Base-by-base conservation (phyloP, 1,284 basidiomycete genomes). In the Lentinula novae-zelandiae region DNA sequence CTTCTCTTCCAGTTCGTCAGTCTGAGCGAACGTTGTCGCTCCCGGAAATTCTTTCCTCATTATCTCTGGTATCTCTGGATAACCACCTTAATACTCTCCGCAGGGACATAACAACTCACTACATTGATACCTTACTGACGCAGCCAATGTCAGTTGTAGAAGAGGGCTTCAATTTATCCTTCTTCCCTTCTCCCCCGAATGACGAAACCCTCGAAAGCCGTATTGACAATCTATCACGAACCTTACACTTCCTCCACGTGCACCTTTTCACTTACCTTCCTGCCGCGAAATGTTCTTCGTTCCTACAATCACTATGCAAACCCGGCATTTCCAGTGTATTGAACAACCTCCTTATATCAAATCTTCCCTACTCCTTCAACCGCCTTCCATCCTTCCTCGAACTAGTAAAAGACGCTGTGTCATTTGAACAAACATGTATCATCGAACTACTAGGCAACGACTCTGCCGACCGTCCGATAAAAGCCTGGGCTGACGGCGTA, bases 341-440 rank as follows among this genome's bases (percentile, higher is more conserved):
- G 46, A 80, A 83, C 54, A 78, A 83, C 63, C 71, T 93, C 27
- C 78, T 95, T 22, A 74, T 87, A 42, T 84, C 89, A 0, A 79
- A 80, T 15, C 74, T 94, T 5, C 91, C 92, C 0, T 81, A 83
- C 0, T 80, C 85, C 2, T 78, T 87, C 40, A 73, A 77, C 5
- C 71, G 70, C 1, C 76, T 95, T 0, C 83, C 87, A 1, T 63
- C 74, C 0, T 95, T 88, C 71, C 72, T 94, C n/a, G 69, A 76
- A 7, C 71, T 89, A 9, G 71, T 86, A 0, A 67, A 77, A 12
- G 71, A 75, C 10, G 84, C 87, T 2, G 83, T 89, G 0, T 68
- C 72, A 1, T 87, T 92, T 55, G 93, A 95, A 72, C 75, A 78
- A 10, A 73, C 76, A 36, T 80, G 82, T 62, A 70, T 88, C 20